These are phyloP conservation scores for Daldinia sp. DNA, from an alignment of 2,329 filamentous ascomycete genomes.

Conservation along the genomic window DNA sequence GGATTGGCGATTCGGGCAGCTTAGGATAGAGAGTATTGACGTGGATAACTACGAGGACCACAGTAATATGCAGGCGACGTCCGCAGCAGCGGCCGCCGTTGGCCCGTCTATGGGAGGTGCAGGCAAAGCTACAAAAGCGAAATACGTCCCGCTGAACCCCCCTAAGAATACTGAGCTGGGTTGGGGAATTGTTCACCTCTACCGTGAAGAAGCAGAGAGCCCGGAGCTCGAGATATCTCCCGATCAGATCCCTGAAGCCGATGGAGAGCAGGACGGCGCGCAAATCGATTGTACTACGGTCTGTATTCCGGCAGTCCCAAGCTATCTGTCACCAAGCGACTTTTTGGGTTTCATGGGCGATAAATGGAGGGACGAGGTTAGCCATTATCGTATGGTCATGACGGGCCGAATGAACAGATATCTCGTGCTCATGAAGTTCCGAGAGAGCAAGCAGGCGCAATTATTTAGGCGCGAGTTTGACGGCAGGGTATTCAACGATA, in stretches of 20 bases:
- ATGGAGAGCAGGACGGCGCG: slow-evolving; percentile 40
- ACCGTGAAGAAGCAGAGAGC: slow-evolving; percentile 83
- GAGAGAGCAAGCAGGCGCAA: slow-evolving; percentile 75
- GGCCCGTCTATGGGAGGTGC: slow-evolving; percentile 64
- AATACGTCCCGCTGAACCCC: slow-evolving; percentile 75
- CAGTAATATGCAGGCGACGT: slow-evolving; percentile 50
- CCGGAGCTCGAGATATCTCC: slow-evolving; percentile 56
- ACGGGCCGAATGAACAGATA: slow-evolving; percentile 90
- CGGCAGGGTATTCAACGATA: slow-evolving; percentile 89
- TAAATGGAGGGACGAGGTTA: slow-evolving; percentile 83
- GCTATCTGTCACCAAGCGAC: slow-evolving; percentile 89
- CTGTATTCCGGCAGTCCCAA: slow-evolving; percentile 93
- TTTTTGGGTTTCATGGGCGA: slow-evolving; percentile 93
- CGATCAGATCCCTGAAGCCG: slow-evolving; percentile 42
- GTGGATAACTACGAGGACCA: slow-evolving; percentile 56
- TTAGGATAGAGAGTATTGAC: slow-evolving; percentile 84
- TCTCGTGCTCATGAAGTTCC: slow-evolving; percentile 95
- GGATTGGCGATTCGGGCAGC: slow-evolving; percentile 85
- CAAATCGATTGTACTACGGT: slow-evolving; percentile 79
- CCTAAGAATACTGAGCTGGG: slow-evolving; percentile 76
- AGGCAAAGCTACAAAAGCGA: slow-evolving; percentile 83
- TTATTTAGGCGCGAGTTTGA: slow-evolving; percentile 89
- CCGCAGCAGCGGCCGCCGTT: slow-evolving; percentile 60
- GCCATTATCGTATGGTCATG: slow-evolving; percentile 93
- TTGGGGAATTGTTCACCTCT: slow-evolving; percentile 94